These are phyloP conservation scores for Immersiella caudata DNA, from an alignment of 495 filamentous ascomycete genomes.

Conservation along the genomic window DNA sequence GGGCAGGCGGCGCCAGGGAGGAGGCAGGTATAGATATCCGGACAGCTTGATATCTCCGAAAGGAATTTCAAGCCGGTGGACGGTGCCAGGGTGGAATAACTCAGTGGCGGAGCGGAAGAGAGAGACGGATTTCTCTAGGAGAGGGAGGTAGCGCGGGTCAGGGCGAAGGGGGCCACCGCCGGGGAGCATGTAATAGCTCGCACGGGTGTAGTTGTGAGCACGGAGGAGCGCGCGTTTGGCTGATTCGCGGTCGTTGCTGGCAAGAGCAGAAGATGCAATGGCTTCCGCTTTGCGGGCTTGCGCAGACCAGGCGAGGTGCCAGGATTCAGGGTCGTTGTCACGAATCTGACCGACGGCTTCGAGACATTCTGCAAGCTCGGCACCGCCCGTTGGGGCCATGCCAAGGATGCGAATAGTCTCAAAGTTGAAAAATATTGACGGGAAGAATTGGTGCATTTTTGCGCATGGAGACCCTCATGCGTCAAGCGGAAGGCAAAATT, in stretches of 20 bases:
- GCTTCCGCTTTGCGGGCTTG: conserved; percentile 36
- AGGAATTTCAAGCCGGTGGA: conserved; percentile 41
- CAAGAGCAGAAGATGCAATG: conserved; percentile 36
- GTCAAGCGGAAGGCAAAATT: neutral
- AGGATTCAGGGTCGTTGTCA: conserved; percentile 43
- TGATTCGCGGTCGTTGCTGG: conserved; percentile 25
- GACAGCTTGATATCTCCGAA: conserved; percentile 42
- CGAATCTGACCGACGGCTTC: conserved; percentile 44
- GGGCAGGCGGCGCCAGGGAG: conserved; percentile 18
- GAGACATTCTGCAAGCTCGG: conserved; percentile 48
- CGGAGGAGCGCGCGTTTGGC: conserved; percentile 44
- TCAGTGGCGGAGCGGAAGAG: conserved; percentile 30
- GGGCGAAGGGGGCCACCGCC: conserved; percentile 11
- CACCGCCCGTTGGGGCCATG: conserved; percentile 39
- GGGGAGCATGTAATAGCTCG: conserved; percentile 41
- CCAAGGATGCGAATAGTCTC: conserved; percentile 49
- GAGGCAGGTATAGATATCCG: conserved; percentile 48
- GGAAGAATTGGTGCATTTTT: conserved; percentile 22
- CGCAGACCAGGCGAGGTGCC: conserved; percentile 42
- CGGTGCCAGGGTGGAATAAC: conserved; percentile 18
- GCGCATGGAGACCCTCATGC: neutral
- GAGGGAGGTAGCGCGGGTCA: conserved; percentile 28
- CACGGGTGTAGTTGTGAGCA: conserved; percentile 47
- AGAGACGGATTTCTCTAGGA: conserved; percentile 23
- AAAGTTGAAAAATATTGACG: conserved; percentile 50